Evolutionary conservation across 495 filamentous ascomycete species (phyloP), one percentile per base, ranked within the genome.

Genomic region (Trichocladium uniseriatum): DNA sequence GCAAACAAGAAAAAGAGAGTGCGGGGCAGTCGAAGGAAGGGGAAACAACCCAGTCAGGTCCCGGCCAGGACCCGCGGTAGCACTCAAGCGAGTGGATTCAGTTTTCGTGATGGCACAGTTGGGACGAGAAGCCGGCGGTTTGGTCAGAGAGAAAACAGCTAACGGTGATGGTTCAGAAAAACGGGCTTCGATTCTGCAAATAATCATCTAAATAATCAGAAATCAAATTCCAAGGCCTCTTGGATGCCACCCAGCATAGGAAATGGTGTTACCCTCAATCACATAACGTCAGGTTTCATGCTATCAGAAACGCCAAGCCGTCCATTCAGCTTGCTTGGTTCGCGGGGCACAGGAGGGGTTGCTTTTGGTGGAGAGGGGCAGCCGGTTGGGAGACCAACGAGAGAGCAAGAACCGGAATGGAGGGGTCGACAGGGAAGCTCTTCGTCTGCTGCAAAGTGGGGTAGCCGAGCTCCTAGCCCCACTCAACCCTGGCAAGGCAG

Each of bases 251-350:
- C 35, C 20, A 21, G 27, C 40, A 31, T 38, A 15, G n/a, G n/a
- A n/a, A n/a, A n/a, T n/a, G n/a, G 19, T 44, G 35, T 22, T 27
- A 32, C 38, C 31, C 44, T 5, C 21, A 22, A 38, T 16, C 11
- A 32, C 16, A 44, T 43, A 39, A 40, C 22, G 19, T 49, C 42
- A 41, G 47, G 45, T 53, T 50, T 57, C 54, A 47, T 40, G 41
- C 34, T 43, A 49, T 49, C 38, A 35, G 47, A 49, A 55, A 55
- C 18, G 45, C 49, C 49, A 55, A 55, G 45, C 28, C 45, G 34
- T 10, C 51, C 56, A 56, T 59, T 59, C 56, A 59, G 56, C 56
- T 59, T 44, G 36, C 49, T 27, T 51, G 42, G 49, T 50, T 48
- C 49, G 56, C 49, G 56, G 53, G 52, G 56, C 53, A 55, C 45